These are phyloP conservation scores for Syzygium grande DNA, from an alignment of 345 rosid genomes.

Conservation along the genomic window DNA sequence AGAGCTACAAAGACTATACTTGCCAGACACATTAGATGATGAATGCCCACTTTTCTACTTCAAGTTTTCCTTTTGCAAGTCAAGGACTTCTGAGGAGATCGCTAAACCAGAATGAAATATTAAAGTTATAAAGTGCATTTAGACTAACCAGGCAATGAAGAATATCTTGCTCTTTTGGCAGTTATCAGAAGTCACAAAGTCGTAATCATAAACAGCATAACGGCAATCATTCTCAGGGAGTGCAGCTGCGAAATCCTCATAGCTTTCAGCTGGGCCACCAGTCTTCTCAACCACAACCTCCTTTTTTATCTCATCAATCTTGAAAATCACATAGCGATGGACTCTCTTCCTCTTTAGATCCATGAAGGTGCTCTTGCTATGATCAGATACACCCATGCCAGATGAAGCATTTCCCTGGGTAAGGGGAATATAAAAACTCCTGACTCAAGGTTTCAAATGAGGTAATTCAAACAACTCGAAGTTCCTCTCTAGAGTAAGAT, in stretches of 20 bases:
- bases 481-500: not conserved
- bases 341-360: not conserved
- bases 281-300: not conserved
- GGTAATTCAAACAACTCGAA: not conserved
- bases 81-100: not conserved
- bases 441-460: not conserved
- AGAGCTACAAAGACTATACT: not conserved
- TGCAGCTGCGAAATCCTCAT: not conserved
- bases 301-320: not conserved
- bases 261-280: not conserved
- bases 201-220: not conserved
- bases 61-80: not conserved
- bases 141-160: not conserved
- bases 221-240: not conserved
- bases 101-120: not conserved
- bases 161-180: not conserved
- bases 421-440: not conserved
- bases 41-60: not conserved
- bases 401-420: conserved; percentile 63
- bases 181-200: not conserved
- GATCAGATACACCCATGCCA: conserved; percentile 64
- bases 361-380: conserved; percentile 38
- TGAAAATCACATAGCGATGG: not conserved
- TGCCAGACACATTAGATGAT: not conserved
- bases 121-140: conserved; percentile 22